These are phyloP conservation scores for Wallacemonas rigidus DNA, from an alignment of 208 protist genomes.

Conservation along the genomic window DNA sequence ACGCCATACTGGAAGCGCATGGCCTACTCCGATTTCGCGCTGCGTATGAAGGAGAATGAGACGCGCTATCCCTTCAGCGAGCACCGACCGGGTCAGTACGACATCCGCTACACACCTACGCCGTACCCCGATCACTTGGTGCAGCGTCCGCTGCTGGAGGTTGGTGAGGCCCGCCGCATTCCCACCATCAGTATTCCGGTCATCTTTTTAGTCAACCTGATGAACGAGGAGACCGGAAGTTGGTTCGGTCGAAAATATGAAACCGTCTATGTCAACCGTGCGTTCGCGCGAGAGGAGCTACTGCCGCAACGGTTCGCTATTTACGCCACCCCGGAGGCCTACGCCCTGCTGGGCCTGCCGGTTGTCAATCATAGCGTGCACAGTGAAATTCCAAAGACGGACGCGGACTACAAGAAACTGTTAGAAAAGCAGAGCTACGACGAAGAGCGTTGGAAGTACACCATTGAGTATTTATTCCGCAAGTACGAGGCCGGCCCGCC, in stretches of 20 bases:
- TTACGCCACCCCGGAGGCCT: conserved; percentile 88
- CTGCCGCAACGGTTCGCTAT: conserved; percentile 87
- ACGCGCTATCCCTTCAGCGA: conserved; percentile 86
- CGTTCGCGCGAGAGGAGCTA: conserved; percentile 77
- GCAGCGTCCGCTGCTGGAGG: conserved; percentile 77
- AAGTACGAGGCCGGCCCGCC: conserved; percentile 82
- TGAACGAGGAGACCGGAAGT: conserved; percentile 55
- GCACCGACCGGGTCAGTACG: conserved; percentile 78
- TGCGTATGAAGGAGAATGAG: conserved; percentile 85
- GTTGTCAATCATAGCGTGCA: conserved; percentile 82
- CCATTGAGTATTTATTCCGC: conserved; percentile 90
- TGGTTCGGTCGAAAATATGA: conserved; percentile 85
- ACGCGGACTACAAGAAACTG: conserved; percentile 78
- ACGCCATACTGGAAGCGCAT: conserved; percentile 92
- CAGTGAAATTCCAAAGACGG: conserved; percentile 79
- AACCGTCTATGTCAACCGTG: conserved; percentile 79
- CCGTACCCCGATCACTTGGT: conserved; percentile 79
- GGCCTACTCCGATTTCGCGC: conserved; percentile 75
- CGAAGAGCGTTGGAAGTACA: conserved; percentile 91
- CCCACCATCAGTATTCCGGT: conserved; percentile 74
- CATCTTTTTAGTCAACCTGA: conserved; percentile 88
- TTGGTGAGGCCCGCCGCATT: conserved; percentile 82
- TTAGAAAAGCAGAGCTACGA: conserved; percentile 86
- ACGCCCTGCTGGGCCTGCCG: conserved; percentile 74
- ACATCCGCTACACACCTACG: conserved; percentile 77